phyloP scores from a whole-genome alignment of 495 filamentous ascomycete genomes.

The Peziza echinospora region DNA sequence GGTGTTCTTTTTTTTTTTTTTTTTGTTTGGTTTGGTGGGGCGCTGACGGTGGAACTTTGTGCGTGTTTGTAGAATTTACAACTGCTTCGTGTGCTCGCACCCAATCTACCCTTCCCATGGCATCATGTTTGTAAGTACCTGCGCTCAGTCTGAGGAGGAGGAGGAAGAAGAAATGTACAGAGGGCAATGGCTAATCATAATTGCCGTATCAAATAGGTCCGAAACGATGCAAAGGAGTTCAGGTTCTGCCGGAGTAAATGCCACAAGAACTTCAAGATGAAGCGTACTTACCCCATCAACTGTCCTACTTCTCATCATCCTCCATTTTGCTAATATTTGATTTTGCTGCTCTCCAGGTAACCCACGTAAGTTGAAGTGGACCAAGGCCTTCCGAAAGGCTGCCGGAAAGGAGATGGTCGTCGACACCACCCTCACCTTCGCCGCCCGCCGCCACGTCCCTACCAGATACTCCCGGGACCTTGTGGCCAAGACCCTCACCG shows the following conservation, averaged over 20 bases:
- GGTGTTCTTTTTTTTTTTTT: neutral
- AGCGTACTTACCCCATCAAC: conserved; percentile 34
- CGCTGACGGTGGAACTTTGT: neutral
- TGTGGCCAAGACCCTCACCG: conserved; percentile 62
- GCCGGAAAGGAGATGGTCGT: conserved; percentile 82
- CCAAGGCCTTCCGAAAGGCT: conserved; percentile 57
- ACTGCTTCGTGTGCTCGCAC: conserved; percentile 74
- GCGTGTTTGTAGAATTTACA: conserved; percentile 40
- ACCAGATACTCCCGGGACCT: conserved; percentile 86
- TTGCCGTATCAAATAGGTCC: neutral
- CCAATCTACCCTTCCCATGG: conserved; percentile 76
- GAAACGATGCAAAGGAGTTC: conserved; percentile 54
- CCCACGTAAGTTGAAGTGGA: conserved; percentile 64
- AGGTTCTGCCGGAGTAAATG: conserved; percentile 70
- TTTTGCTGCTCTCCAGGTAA: conserved; percentile 20
- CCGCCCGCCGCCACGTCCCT: conserved; percentile 78
- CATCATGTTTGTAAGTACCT: conserved; percentile 73
- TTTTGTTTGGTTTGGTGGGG: neutral
- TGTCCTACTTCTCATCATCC: neutral
- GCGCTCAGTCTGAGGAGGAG: too few relatives aligned
- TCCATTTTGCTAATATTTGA: neutral
- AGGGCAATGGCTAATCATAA: neutral
- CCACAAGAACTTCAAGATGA: conserved; percentile 98
- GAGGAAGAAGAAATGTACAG: conserved; percentile 15
- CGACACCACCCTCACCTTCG: conserved; percentile 81